A percentile compares a stretch with the other conserved stretches of the same genome.
Evolutionary conservation across 352 stramenopile genomes (phyloP).

Genomic region (Ophiocytium majus): DNA sequence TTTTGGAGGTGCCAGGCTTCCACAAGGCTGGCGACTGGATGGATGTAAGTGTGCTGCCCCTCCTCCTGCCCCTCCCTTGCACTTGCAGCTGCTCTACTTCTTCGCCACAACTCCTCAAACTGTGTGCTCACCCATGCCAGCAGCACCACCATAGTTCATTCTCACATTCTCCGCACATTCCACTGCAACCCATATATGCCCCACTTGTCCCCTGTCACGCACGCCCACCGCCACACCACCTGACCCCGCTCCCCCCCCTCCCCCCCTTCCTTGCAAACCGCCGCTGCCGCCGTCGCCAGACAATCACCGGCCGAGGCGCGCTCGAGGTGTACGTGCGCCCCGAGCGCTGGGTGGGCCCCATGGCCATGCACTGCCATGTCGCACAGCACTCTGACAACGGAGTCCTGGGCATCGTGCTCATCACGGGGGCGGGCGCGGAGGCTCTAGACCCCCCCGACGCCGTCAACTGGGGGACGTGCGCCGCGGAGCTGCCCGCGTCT

Average conservation of each 20-base stretch:
- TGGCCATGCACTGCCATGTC: constrained; percentile 24
- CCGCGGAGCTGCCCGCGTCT: background rate
- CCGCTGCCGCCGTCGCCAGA: background rate
- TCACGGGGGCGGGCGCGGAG: background rate
- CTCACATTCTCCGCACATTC: no score
- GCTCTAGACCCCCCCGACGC: background rate
- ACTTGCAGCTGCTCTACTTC: no score
- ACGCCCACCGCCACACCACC: background rate
- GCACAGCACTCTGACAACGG: constrained; percentile 16
- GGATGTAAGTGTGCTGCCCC: no score
- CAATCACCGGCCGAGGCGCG: constrained; percentile 21
- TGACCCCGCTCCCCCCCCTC: no score
- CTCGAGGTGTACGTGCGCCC: background rate
- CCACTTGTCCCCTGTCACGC: no score
- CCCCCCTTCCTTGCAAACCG: background rate
- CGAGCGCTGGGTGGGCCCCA: background rate
- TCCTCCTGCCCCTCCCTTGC: no score
- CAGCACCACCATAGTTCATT: no score
- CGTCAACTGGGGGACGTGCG: constrained; percentile 14
- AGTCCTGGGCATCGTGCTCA: background rate
- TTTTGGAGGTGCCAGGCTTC: constrained; percentile 31
- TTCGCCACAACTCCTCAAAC: no score
- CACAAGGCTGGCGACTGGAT: constrained; percentile 43
- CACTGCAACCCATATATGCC: no score
- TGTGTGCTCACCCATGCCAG: no score